Conservation (phyloP, 1,284 basidiomycete species). For the Chiua sp. region DNA sequence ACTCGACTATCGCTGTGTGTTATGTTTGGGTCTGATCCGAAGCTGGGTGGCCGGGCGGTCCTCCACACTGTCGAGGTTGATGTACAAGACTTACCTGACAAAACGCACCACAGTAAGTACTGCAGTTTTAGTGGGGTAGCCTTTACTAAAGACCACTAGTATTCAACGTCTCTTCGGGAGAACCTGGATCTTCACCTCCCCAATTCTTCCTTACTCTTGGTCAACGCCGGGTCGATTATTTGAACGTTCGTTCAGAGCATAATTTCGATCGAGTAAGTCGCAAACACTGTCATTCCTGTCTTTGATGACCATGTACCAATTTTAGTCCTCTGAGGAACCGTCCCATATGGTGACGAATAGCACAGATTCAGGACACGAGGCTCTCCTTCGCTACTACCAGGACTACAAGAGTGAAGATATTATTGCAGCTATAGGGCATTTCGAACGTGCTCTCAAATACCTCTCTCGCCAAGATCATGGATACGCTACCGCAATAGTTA, state of each 20-base stretch:
- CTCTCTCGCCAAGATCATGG: background rate
- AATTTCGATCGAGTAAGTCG: background rate
- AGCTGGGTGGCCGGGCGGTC: background rate
- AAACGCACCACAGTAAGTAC: background rate
- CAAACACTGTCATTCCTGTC: background rate
- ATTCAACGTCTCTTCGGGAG: background rate
- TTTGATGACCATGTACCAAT: background rate
- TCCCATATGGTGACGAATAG: background rate
- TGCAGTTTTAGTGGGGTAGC: background rate
- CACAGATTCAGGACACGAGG: background rate
- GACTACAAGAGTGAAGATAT: background rate
- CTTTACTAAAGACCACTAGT: background rate
- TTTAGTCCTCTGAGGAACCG: background rate
- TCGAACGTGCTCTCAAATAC: background rate
- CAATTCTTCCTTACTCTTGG: background rate
- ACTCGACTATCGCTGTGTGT: background rate
- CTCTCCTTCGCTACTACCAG: background rate
- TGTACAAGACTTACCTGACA: background rate
- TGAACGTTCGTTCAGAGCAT: background rate
- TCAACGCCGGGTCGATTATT: background rate
- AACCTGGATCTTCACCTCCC: background rate
- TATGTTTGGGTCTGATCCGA: background rate
- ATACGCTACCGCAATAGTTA: conserved; percentile 9
- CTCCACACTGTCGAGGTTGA: background rate
- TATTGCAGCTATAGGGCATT: background rate